These are phyloP conservation scores for Magnaporthiopsis poae DNA, from an alignment of 2,329 filamentous ascomycete species.

Conservation along the genomic window DNA sequence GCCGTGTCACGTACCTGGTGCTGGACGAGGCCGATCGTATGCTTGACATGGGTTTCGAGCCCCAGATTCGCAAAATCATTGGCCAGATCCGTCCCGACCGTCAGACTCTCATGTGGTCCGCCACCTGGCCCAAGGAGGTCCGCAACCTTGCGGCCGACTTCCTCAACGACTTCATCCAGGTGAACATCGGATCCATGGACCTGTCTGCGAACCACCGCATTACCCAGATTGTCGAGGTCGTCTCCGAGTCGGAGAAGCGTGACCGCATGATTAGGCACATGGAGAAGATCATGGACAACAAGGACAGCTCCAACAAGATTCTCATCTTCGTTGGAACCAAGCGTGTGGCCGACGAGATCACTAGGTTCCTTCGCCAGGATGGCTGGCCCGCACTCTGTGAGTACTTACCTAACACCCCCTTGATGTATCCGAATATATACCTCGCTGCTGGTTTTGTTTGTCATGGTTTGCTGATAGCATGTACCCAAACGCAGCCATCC, in stretches of 20 bases:
- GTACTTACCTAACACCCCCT: constrained; percentile 29
- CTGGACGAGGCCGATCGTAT: constrained; percentile 98
- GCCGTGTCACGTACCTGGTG: constrained; percentile 93
- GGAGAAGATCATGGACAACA: constrained; percentile 95
- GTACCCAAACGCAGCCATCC: constrained; percentile 56
- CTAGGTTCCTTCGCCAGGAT: constrained; percentile 90
- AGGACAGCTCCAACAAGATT: constrained; percentile 85
- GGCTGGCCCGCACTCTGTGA: constrained; percentile 94
- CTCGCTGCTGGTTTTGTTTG: constrained; percentile 22
- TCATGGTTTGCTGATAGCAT: constrained; percentile 26
- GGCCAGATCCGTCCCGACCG: constrained; percentile 93
- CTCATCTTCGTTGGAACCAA: constrained; percentile 91
- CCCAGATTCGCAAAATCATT: constrained; percentile 98
- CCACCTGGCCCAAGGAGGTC: constrained; percentile 98
- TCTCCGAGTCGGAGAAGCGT: constrained; percentile 93
- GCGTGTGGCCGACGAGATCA: constrained; percentile 95
- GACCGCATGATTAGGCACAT: constrained; percentile 95
- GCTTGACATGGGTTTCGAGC: constrained; percentile 99
- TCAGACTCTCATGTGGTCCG: constrained; percentile 99
- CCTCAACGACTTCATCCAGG: constrained; percentile 92
- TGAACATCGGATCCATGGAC: constrained; percentile 95
- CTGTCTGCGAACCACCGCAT: constrained; percentile 95
- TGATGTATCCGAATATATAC: constrained; percentile 16
- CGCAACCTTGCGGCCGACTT: constrained; percentile 84
- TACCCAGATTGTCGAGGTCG: constrained; percentile 93